These are phyloP conservation scores for Fusarium azukiicola DNA, from an alignment of 2,329 filamentous ascomycete species.

Conservation along the genomic window DNA sequence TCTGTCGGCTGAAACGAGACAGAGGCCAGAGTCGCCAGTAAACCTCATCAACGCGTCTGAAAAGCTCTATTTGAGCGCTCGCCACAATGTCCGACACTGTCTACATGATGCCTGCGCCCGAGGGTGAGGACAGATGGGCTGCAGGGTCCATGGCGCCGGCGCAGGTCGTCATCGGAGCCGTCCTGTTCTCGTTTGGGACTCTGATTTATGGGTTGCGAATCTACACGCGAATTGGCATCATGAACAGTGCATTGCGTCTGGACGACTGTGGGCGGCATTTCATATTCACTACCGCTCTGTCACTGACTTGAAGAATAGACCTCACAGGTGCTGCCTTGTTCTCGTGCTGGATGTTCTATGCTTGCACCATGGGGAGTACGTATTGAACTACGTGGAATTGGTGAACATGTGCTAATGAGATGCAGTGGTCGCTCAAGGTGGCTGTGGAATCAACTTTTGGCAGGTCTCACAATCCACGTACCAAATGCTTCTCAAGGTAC, in stretches of 20 bases:
- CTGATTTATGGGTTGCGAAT: constrained; percentile 41
- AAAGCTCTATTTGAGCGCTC: neutral
- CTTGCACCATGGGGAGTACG: constrained; percentile 51
- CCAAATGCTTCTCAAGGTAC: constrained; percentile 42
- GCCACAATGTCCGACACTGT: constrained; percentile 34
- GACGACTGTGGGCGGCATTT: constrained; percentile 30
- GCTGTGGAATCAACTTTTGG: constrained; percentile 48
- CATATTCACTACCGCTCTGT: rapidly evolving
- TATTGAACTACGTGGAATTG: neutral
- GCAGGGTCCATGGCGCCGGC: constrained; percentile 33
- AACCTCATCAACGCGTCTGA: neutral
- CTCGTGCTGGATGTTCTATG: constrained; percentile 49
- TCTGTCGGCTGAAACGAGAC: neutral
- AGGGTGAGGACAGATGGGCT: constrained; percentile 43
- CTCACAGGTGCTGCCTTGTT: constrained; percentile 47
- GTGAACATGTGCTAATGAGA: neutral
- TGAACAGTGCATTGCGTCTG: constrained; percentile 43
- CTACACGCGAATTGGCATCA: constrained; percentile 32
- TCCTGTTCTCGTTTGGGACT: constrained; percentile 40
- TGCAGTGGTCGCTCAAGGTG: constrained; percentile 44
- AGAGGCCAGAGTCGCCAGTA: neutral
- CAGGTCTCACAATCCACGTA: constrained; percentile 42
- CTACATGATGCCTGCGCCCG: constrained; percentile 49
- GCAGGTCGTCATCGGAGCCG: constrained; percentile 42
- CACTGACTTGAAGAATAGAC: constrained; percentile 18